Evolutionary conservation across 345 rosid species (phyloP).

Genomic region (Camelina sativa): DNA sequence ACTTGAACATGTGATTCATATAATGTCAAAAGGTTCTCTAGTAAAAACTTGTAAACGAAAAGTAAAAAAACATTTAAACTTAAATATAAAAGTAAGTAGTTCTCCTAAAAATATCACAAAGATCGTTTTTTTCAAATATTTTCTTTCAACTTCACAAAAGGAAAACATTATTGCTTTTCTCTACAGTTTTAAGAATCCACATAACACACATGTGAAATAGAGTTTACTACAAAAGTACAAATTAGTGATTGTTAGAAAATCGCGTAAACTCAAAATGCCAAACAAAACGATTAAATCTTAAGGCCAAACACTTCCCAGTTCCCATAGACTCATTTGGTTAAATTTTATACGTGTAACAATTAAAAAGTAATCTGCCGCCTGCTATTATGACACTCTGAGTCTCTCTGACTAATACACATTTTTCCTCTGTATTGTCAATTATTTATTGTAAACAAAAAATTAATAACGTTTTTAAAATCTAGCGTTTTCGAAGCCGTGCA

Average conservation of each 20-base stretch:
- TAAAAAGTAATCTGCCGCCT: not conserved
- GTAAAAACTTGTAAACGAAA: too few species aligned
- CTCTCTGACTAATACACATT: not conserved
- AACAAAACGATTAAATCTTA: not conserved
- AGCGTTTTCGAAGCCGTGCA: constrained; percentile 97
- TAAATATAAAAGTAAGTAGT: too few species aligned
- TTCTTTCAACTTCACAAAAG: too few species aligned
- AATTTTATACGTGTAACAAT: not conserved
- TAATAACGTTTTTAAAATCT: constrained; percentile 57
- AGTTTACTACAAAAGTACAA: not conserved
- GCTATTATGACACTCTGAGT: not conserved
- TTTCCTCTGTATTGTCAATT: not conserved
- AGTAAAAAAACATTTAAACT: too few species aligned
- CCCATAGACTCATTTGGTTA: not conserved
- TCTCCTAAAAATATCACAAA: too few species aligned
- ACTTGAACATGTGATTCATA: too few species aligned
- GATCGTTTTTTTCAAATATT: too few species aligned
- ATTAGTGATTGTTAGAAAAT: too few species aligned
- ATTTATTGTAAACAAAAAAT: not conserved
- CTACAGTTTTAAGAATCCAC: too few species aligned
- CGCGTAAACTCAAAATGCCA: not conserved
- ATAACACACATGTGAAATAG: not conserved
- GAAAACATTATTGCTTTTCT: too few species aligned
- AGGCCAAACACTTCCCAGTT: not conserved
- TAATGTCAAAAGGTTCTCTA: too few species aligned